A percentile compares a stretch with the other conserved stretches of the same genome.
These are phyloP conservation scores for Poterioochromonas sp. DNA, from an alignment of 352 stramenopile genomes.

Conservation along the genomic window DNA sequence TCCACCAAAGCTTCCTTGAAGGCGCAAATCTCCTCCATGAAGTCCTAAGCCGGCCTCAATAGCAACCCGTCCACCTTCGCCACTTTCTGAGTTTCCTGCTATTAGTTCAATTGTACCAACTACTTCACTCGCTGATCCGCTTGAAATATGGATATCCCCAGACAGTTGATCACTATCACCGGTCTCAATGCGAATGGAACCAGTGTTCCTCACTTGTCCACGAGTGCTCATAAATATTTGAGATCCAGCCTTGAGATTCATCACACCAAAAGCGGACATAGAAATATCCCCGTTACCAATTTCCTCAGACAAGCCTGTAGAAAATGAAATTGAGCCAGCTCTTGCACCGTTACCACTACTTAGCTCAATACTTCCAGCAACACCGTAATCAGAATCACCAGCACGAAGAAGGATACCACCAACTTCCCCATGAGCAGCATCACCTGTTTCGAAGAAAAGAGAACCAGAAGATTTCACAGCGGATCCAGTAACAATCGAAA, in stretches of 20 bases:
- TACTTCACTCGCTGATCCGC: background rate
- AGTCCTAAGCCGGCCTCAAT: background rate
- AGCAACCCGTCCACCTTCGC: background rate
- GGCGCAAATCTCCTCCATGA: background rate
- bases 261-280: no score
- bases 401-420: constrained; percentile 40
- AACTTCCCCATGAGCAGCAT: constrained; percentile 30
- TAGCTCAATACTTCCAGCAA: constrained; percentile 47
- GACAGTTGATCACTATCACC: no score
- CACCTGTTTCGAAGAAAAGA: no score
- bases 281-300: no score
- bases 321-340: constrained; percentile 48
- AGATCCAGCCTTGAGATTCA: no score
- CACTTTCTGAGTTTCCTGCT: background rate
- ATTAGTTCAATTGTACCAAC: background rate
- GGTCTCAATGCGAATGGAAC: background rate
- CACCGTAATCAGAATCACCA: constrained; percentile 40
- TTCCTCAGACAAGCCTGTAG: no score
- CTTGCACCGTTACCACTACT: constrained; percentile 46
- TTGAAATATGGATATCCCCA: no score
- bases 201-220: no score
- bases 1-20: background rate
- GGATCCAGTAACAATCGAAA: constrained; percentile 39
- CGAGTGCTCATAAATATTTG: no score
- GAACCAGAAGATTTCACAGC: no score